A percentile compares a stretch with the other conserved stretches of the same genome.
These are phyloP conservation scores for Xylaria sp. DNA, from an alignment of 2,329 filamentous ascomycete species.

Conservation along the genomic window DNA sequence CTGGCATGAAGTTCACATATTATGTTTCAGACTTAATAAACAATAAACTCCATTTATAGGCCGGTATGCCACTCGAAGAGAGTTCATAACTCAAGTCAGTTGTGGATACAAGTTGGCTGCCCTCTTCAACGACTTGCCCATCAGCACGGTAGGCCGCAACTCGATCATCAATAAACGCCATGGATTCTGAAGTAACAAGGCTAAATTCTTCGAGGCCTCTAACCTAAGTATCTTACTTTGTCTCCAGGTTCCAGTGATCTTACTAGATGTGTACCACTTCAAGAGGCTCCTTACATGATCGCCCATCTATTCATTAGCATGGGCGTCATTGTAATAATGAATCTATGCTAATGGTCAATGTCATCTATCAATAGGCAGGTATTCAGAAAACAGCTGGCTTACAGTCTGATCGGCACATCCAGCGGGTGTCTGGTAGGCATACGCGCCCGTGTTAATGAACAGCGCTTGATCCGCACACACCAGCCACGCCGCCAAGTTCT, in stretches of 20 bases:
- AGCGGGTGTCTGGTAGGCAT: slow-evolving; percentile 58
- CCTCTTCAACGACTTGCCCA: not conserved
- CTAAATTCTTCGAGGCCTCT: not conserved
- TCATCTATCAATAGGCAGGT: slow-evolving; percentile 4
- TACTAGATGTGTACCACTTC: too few species aligned
- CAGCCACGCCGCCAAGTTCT: slow-evolving; percentile 61
- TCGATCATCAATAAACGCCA: not conserved
- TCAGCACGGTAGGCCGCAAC: not conserved
- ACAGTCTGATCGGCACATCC: slow-evolving; percentile 63
- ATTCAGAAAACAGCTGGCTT: slow-evolving; percentile 31
- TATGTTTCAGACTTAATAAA: too few species aligned
- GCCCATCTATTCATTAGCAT: slow-evolving; percentile 27
- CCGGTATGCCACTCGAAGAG: too few species aligned
- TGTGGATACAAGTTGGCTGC: too few species aligned
- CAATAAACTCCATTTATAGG: too few species aligned
- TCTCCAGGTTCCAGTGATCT: not conserved
- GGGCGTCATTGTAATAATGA: slow-evolving; percentile 46
- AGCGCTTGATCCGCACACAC: slow-evolving; percentile 56
- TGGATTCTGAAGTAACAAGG: not conserved
- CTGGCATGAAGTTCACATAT: too few species aligned
- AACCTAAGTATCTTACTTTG: not conserved
- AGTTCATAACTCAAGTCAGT: too few species aligned
- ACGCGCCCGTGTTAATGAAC: slow-evolving; percentile 63
- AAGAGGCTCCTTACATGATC: not conserved
- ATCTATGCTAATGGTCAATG: slow-evolving; percentile 34